Base-by-base conservation (phyloP, 2,329 filamentous ascomycete genomes). In the Claviceps africana region DNA sequence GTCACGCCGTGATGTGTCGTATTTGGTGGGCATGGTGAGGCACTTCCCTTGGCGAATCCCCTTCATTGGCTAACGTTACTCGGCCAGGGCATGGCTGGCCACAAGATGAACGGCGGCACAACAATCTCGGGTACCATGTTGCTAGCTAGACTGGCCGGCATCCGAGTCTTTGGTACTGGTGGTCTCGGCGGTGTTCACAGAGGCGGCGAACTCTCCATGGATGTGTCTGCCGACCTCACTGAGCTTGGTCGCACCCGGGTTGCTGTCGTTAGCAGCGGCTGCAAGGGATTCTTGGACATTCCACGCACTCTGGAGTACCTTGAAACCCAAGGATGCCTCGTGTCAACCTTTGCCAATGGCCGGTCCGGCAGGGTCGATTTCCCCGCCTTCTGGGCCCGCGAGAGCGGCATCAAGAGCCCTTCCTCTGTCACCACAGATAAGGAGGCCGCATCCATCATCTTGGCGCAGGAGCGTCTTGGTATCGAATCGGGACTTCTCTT, bases 221-320 rank as follows among this genome's bases (percentile, higher is more conserved):
- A 98, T 65, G 81, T 98, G 56, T 97, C 91, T 55, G 91, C 93
- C 42, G 93, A 98, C 68, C 75, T 98, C 55, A 96, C 88, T 4
- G 93, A 97, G 73, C 79, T 98, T 49, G 90, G 93, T 17, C 79
- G 89, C 53, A 96, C 90, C 8, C 81, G 87, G 11, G 84, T 98
- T 50, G 85, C 90, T 28, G 90, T 98, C 2, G 75, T 98, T 50
- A 86, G 85, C 66, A 88, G 86, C 57, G 93, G 93, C 15, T 94
- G 88, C 71, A 98, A 98, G 71, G 93, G 91, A 56, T 97, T 98
- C 67, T 75, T 98, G 39, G 93, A 98, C 64, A 89, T 96, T 54
- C 82, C 86, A 2, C 78, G 88, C 50, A 98, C 93, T 0, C 75
- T 98, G 5, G 93, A 98, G 70, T 76, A 76, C 59, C 72, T 84